Evolutionary conservation across 2,329 filamentous ascomycete genomes (phyloP).

Genomic region (Zasmidium angulare): DNA sequence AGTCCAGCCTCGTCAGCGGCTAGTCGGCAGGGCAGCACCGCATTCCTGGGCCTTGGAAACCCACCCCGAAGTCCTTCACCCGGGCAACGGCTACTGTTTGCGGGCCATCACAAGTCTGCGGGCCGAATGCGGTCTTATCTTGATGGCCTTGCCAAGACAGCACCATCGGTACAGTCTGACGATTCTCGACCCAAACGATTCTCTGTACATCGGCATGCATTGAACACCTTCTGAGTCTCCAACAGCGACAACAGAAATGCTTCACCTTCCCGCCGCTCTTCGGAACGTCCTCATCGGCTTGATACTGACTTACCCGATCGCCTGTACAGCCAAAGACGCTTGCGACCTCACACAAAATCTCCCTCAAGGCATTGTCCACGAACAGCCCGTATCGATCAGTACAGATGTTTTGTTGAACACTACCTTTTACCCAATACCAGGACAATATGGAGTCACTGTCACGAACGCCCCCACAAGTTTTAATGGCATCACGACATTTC

Average conservation of each 20-base stretch:
- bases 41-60: neutral
- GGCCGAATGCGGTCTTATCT: neutral
- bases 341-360: conserved; percentile 12
- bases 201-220: too few relatives aligned
- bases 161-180: neutral
- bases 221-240: too few relatives aligned
- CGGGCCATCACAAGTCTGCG: neutral
- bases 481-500: conserved; percentile 28
- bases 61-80: neutral
- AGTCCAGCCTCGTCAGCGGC: neutral
- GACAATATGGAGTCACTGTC: conserved; percentile 28
- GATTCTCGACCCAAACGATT: neutral
- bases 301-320: conserved; percentile 7
- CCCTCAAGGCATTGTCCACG: conserved; percentile 21
- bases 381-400: conserved; percentile 31
- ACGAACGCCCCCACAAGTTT: conserved; percentile 33
- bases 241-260: neutral
- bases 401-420: conserved; percentile 30
- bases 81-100: neutral
- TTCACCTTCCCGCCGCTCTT: conserved; percentile 7
- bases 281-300: conserved; percentile 14
- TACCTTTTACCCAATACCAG: conserved; percentile 29
- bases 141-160: neutral
- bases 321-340: conserved; percentile 8
- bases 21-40: neutral